Base-by-base conservation (phyloP, 2,329 filamentous ascomycete species). In the Paecilomyces niveus region DNA sequence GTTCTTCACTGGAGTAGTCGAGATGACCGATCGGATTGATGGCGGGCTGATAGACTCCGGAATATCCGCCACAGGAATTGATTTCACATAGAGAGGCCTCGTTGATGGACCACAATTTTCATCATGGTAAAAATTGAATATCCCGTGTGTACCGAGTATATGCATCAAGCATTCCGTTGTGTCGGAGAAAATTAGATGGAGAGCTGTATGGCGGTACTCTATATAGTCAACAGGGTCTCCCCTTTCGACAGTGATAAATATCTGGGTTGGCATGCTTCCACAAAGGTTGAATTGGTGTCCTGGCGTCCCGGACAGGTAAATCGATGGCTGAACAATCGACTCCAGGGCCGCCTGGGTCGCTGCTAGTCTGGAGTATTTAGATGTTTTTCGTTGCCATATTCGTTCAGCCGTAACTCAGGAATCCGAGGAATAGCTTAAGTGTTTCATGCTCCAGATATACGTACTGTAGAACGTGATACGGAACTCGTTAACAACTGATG, bases 181-280 rank as follows among this genome's bases (percentile, higher is more conserved):
- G 11, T 60, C 57, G 11, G 59, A 45, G 53, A 65, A 68, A 13
- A 59, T 57, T 33, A 69, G 62, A 55, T 68, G 65, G 3, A 71
- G 60, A 2, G 67, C 68, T 24, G 68, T 70, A 56, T 71, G 69
- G 52, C 68, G 67, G 59, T 70, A 70, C 59, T 68, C 63, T 53
- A 62, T 53, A 60, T 67, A 70, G 58, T 71, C 68, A 45, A 70
- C 57, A 10, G 69, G 68, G 8, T 66, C 64, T 29, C 68, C 68
- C 39, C 61, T 62, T 52, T 68, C 70, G 55, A 71, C 63, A 9
- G 67, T 61, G 54, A 71, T 59, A 35, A 61, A 65, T 9, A 67
- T 54, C 55, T 62, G 65, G 45, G 60, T 63, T 15, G 62, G 18
- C 67, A 69, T 68, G 31, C 24, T 29, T 45, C 18, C 13, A 45